phyloP scores from a whole-genome alignment of 805 yeast genomes.

The Pichia paraexigua region DNA sequence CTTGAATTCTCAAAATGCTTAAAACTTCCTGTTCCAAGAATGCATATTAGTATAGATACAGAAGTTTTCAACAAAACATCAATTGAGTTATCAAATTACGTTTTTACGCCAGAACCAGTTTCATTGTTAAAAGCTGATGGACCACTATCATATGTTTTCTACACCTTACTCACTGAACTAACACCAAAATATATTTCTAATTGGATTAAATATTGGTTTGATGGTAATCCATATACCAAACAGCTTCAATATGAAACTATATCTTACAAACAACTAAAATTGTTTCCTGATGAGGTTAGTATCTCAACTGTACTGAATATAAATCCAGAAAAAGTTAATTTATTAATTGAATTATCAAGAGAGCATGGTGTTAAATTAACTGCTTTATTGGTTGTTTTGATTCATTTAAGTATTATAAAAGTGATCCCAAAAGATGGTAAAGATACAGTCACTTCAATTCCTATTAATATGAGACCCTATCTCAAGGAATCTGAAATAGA shows the following conservation, averaged over 20 bases:
- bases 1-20: slow-evolving; percentile 16
- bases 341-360: not conserved
- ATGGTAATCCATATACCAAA: not conserved
- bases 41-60: not conserved
- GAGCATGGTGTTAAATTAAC: slow-evolving; percentile 9
- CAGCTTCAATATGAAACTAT: not conserved
- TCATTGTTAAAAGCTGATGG: not conserved
- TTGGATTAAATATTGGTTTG: not conserved
- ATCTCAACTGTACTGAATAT: not conserved
- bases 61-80: slow-evolving; percentile 1
- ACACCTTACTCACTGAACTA: not conserved
- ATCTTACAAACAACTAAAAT: not conserved
- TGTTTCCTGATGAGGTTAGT: not conserved
- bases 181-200: slow-evolving; percentile 7
- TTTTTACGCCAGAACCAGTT: not conserved
- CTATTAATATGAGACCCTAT: slow-evolving; percentile 16
- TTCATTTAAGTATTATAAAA: slow-evolving; percentile 2
- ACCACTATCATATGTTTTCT: not conserved
- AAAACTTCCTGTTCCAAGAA: not conserved
- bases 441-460: slow-evolving; percentile 13
- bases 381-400: slow-evolving; percentile 4
- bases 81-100: not conserved
- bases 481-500: slow-evolving; percentile 1
- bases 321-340: not conserved
- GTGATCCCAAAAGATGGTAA: slow-evolving; percentile 6